phyloP scores from a whole-genome alignment of 306 rosid species.

The Vigna hirtella region DNA sequence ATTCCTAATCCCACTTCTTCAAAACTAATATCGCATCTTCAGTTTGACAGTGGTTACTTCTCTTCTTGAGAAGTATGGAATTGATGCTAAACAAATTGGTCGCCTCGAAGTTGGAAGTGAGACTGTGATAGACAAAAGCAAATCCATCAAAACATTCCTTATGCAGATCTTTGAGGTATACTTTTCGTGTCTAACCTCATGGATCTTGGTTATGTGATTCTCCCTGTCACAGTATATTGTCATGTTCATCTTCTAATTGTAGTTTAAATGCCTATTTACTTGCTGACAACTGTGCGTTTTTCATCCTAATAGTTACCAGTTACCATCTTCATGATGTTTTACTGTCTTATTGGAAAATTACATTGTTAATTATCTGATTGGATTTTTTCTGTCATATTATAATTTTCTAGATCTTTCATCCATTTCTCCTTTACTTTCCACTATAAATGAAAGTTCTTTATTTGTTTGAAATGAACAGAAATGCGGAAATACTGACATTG shows the following conservation, averaged over 20 bases:
- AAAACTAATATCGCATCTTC: conserved; percentile 53
- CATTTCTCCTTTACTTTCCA: not conserved
- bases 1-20: conserved; percentile 8
- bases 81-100: conserved; percentile 96
- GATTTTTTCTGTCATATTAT: conserved; percentile 17
- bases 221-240: not conserved
- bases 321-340: conserved; percentile 15
- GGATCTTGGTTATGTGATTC: conserved; percentile 5
- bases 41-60: conserved; percentile 89
- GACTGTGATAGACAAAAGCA: conserved; percentile 99
- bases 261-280: conserved; percentile 27
- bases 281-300: conserved; percentile 38
- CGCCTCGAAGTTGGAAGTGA: conserved; percentile 99
- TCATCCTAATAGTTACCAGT: not conserved
- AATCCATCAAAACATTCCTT: conserved; percentile 96
- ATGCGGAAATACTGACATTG: conserved; percentile 88
- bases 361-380: conserved; percentile 28
- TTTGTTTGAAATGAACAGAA: conserved; percentile 64
- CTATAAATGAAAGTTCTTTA: conserved; percentile 28
- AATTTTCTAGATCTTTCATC: conserved; percentile 19
- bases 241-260: conserved; percentile 14
- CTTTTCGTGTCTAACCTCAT: conserved; percentile 22
- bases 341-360: conserved; percentile 13
- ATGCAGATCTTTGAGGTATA: conserved; percentile 97
- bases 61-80: conserved; percentile 85